These are phyloP conservation scores for Nepenthes alata DNA, from an alignment of 179 eudicot species.

Conservation along the genomic window DNA sequence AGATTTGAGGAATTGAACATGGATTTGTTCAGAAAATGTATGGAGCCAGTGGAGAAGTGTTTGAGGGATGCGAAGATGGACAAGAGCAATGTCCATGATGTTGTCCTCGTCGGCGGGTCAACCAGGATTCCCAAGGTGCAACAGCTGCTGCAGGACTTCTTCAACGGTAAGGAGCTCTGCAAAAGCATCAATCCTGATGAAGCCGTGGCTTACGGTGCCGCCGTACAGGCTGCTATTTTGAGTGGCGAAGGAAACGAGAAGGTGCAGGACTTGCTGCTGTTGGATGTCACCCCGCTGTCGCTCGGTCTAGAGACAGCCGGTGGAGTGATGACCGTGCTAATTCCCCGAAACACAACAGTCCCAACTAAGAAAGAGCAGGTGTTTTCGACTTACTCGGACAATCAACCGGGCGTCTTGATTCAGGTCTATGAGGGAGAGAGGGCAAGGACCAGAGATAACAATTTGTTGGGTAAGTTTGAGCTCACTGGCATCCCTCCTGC, in stretches of 20 bases:
- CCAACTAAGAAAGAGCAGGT: conserved; percentile 53
- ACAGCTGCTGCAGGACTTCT: conserved; percentile 57
- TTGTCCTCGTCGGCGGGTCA: conserved; percentile 59
- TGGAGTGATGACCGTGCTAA: conserved; percentile 47
- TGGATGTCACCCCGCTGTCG: conserved; percentile 49
- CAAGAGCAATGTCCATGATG: conserved; percentile 39
- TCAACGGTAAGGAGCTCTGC: conserved; percentile 68
- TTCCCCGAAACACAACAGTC: conserved; percentile 51
- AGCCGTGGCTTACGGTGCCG: conserved; percentile 62
- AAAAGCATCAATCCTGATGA: conserved; percentile 60
- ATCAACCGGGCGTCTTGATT: conserved; percentile 43
- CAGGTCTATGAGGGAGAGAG: conserved; percentile 65
- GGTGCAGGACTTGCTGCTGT: conserved; percentile 37
- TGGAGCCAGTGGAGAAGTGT: conserved; percentile 65
- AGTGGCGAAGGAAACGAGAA: conserved; percentile 50
- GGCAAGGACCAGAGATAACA: conserved; percentile 40
- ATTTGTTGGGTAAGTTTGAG: conserved; percentile 32
- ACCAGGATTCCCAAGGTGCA: conserved; percentile 60
- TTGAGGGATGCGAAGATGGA: conserved; percentile 64
- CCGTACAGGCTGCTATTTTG: conserved; percentile 57
- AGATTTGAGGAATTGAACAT: conserved; percentile 56
- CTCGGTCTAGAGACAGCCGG: conserved; percentile 50
- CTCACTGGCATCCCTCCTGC: conserved; percentile 30
- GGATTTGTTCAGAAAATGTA: conserved; percentile 58
- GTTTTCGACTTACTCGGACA: conserved; percentile 36